Evolutionary conservation across 2,329 filamentous ascomycete genomes (phyloP).

Genomic region (Epichloe aotearoae): DNA sequence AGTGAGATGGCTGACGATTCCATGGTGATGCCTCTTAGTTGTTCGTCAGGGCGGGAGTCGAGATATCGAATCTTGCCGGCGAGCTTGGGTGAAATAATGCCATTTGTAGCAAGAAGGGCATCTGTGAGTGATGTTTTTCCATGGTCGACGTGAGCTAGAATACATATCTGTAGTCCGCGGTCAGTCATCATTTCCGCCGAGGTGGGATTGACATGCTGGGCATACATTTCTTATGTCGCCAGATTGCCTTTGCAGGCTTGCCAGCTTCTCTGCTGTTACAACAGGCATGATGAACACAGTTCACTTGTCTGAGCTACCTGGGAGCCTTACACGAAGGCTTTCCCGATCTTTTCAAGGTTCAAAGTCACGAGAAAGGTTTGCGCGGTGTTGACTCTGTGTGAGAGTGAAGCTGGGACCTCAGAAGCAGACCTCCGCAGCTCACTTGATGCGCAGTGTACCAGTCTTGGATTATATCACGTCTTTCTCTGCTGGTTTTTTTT

Average conservation of each 20-base stretch:
- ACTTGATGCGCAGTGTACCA: neutral
- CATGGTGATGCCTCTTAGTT: constrained; percentile 97
- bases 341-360: neutral
- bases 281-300: constrained; percentile 61
- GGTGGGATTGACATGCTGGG: neutral
- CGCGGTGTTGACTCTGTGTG: neutral
- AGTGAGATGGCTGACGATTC: constrained; percentile 96
- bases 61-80: constrained; percentile 97
- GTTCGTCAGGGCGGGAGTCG: constrained; percentile 91
- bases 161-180: constrained; percentile 56
- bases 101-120: constrained; percentile 92
- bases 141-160: constrained; percentile 93
- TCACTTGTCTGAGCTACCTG: neutral
- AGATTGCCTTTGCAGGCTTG: constrained; percentile 75
- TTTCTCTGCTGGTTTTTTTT: neutral
- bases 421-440: neutral
- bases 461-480: neutral
- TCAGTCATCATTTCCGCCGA: neutral
- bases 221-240: constrained; percentile 86
- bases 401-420: neutral
- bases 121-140: constrained; percentile 97
- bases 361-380: neutral
- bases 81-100: constrained; percentile 95
- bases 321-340: neutral
- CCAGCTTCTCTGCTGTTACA: constrained; percentile 79